A percentile compares a stretch with the other conserved stretches of the same genome.
Conservation (phyloP, 2,329 filamentous ascomycete species). For the Colletotrichum orchidophilum region DNA sequence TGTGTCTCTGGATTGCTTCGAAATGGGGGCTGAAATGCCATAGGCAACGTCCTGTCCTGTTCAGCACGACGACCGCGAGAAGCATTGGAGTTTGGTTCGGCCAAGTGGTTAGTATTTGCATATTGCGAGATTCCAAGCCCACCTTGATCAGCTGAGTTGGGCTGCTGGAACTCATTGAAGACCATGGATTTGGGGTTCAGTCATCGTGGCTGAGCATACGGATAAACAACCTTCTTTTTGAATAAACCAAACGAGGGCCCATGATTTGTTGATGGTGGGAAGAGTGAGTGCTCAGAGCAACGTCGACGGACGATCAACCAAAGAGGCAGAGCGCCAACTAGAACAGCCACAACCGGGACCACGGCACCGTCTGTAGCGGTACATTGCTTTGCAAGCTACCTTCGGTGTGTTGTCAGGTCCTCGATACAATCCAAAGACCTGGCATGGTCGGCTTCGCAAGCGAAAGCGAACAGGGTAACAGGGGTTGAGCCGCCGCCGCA, state of each 20-base stretch:
- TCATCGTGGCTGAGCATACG: slow-evolving; percentile 19
- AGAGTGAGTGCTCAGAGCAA: slow-evolving; percentile 2
- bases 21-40: not conserved
- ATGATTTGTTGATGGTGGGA: slow-evolving; percentile 28
- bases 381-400: not conserved
- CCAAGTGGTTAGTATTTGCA: not conserved
- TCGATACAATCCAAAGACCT: not conserved
- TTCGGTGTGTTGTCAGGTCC: not conserved
- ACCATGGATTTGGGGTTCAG: slow-evolving; percentile 8
- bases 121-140: slow-evolving; percentile 6
- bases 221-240: slow-evolving; percentile 8
- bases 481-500: not conserved
- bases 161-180: not conserved
- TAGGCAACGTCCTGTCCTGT: not conserved
- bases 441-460: not conserved
- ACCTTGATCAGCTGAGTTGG: slow-evolving; percentile 5
- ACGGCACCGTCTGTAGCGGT: not conserved
- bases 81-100: not conserved
- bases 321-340: slow-evolving; percentile 16
- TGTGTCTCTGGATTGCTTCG: not conserved
- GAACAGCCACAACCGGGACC: slow-evolving; percentile 24
- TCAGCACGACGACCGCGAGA: not conserved
- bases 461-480: slow-evolving; percentile 8
- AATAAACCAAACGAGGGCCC: not conserved
- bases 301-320: slow-evolving; percentile 8